These are phyloP conservation scores for Puccinia sorghi DNA, from an alignment of 1,284 basidiomycete genomes.

Conservation along the genomic window DNA sequence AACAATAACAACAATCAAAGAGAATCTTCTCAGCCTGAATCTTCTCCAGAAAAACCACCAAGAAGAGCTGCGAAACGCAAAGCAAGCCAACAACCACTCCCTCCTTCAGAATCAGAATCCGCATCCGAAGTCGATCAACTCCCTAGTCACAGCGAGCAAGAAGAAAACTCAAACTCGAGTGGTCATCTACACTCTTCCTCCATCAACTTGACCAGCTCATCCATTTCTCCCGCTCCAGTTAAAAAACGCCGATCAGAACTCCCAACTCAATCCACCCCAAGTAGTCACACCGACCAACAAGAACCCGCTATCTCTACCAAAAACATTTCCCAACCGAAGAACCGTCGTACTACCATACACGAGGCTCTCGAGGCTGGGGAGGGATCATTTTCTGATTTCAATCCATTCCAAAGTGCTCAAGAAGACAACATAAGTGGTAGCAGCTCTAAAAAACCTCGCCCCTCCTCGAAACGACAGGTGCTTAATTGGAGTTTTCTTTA, in stretches of 20 bases:
- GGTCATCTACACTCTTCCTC: constrained; percentile 4
- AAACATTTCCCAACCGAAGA: constrained; percentile 29
- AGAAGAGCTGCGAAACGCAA: constrained; percentile 21
- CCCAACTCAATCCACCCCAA: constrained; percentile 16
- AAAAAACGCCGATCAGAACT: constrained; percentile 42
- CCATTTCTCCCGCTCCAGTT: constrained; percentile 13
- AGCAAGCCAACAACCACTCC: constrained; percentile 14
- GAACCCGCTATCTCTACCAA: constrained; percentile 12
- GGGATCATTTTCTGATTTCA: constrained; percentile 62
- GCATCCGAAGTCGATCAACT: constrained; percentile 11
- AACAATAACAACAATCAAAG: not conserved
- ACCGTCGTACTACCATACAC: constrained; percentile 31
- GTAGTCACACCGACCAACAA: constrained; percentile 6
- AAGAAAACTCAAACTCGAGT: constrained; percentile 20
- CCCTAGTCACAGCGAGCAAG: not conserved
- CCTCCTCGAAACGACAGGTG: constrained; percentile 29
- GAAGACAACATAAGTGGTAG: constrained; percentile 58
- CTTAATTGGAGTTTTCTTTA: constrained; percentile 1
- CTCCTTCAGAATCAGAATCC: not conserved
- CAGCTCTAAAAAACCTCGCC: constrained; percentile 24
- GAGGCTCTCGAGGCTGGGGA: constrained; percentile 52
- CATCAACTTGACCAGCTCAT: not conserved
- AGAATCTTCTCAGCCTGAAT: constrained; percentile 5
- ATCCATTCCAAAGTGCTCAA: constrained; percentile 63
- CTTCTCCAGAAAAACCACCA: constrained; percentile 8